Percentiles rank a stretch among this genome's conserved stretches.
Conservation (phyloP, 345 rosid species). For the Salix koriyanagi region DNA sequence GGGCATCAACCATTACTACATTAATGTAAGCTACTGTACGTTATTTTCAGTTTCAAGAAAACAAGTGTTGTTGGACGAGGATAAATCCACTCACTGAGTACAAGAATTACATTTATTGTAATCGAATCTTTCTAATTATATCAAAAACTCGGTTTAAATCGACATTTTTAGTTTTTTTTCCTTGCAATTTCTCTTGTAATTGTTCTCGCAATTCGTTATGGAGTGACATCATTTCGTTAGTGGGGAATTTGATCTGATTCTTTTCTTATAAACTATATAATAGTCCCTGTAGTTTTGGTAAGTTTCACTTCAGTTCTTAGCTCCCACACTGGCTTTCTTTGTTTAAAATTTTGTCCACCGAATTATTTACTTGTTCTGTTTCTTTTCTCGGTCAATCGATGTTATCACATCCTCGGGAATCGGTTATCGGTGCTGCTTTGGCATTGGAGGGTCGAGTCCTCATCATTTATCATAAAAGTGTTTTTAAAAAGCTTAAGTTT, state of each 20-base stretch:
- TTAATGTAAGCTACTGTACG: no score
- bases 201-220: neutral
- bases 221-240: neutral
- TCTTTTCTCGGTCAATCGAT: neutral
- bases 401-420: slow-evolving; percentile 1
- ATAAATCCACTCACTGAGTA: no score
- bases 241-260: neutral
- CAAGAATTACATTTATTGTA: no score
- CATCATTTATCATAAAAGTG: slow-evolving; percentile 7
- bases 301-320: neutral
- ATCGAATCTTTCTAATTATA: no score
- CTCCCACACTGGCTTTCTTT: neutral
- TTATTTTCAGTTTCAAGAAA: no score
- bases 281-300: neutral
- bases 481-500: no score
- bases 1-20: no score
- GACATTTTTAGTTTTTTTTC: no score
- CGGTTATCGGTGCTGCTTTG: neutral
- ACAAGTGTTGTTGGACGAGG: no score
- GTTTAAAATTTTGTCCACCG: neutral
- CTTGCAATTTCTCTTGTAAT: neutral
- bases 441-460: slow-evolving; percentile 2
- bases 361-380: neutral
- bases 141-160: no score
- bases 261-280: neutral